Conservation (phyloP, 352 stramenopile genomes). For the Globisporangium lucens region DNA sequence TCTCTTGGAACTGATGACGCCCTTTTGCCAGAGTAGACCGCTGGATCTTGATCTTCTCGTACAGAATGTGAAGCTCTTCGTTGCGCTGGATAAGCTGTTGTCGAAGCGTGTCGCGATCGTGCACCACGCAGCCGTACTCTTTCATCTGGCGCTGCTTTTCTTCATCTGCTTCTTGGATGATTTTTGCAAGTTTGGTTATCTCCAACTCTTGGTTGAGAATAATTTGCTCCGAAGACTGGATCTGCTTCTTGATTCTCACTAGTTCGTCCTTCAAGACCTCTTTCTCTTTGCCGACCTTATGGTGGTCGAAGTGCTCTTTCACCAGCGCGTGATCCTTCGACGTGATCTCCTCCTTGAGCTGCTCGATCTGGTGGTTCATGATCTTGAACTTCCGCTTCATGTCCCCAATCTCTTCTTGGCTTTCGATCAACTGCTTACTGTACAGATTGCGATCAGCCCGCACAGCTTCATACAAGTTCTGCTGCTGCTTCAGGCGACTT, state of each 20-base stretch:
- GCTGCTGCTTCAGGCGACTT: slow-evolving; percentile 90
- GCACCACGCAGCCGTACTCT: slow-evolving; percentile 79
- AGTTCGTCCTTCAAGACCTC: slow-evolving; percentile 89
- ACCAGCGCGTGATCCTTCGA: slow-evolving; percentile 89
- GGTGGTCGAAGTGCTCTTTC: slow-evolving; percentile 93
- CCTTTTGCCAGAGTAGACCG: slow-evolving; percentile 82
- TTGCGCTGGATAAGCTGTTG: slow-evolving; percentile 87
- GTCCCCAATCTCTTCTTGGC: slow-evolving; percentile 86
- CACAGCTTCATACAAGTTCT: slow-evolving; percentile 93
- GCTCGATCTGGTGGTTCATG: slow-evolving; percentile 91
- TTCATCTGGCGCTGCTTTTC: slow-evolving; percentile 86
- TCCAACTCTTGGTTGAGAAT: slow-evolving; percentile 86
- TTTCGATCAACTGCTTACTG: slow-evolving; percentile 92
- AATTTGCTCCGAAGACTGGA: slow-evolving; percentile 86
- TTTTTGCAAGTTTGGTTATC: slow-evolving; percentile 75
- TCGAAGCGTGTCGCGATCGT: slow-evolving; percentile 83
- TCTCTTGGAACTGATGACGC: slow-evolving; percentile 71
- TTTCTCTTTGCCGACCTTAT: slow-evolving; percentile 93
- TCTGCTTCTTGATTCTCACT: slow-evolving; percentile 90
- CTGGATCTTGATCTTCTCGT: slow-evolving; percentile 93
- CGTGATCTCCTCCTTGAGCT: slow-evolving; percentile 93
- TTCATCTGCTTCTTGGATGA: slow-evolving; percentile 90
- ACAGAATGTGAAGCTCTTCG: slow-evolving; percentile 81
- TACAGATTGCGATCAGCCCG: slow-evolving; percentile 92
- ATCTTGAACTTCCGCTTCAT: slow-evolving; percentile 92